Conservation (phyloP, 176 grass and related monocot genomes). For the Canna indica region DNA sequence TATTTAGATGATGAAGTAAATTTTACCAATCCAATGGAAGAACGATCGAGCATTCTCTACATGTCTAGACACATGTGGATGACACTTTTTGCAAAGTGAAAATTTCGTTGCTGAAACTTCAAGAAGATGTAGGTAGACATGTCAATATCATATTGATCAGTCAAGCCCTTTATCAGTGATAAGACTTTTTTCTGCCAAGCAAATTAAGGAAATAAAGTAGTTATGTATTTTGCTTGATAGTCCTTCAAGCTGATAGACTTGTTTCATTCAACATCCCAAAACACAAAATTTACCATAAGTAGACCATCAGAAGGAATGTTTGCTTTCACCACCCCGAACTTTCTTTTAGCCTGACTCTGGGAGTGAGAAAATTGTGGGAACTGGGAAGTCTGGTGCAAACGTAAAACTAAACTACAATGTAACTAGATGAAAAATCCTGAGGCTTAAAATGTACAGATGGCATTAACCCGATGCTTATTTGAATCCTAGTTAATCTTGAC, state of each 20-base stretch:
- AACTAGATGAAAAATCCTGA: no score
- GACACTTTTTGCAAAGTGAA: no score
- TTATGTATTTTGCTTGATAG: not conserved
- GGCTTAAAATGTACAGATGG: not conserved
- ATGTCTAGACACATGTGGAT: not conserved
- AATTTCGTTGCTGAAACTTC: no score
- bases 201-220: not conserved
- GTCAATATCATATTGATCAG: no score
- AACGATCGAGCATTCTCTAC: not conserved
- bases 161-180: not conserved
- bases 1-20: not conserved
- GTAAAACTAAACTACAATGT: not conserved
- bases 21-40: not conserved
- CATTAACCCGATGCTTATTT: not conserved
- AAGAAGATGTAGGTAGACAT: no score
- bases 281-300: not conserved
- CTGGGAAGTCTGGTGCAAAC: not conserved
- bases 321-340: constrained; percentile 19
- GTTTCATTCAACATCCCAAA: not conserved
- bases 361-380: not conserved
- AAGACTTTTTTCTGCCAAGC: not conserved
- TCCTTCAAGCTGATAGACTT: not conserved
- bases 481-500: not conserved
- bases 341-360: not conserved
- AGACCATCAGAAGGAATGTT: constrained; percentile 1